Percentiles rank a stretch among this genome's conserved stretches.
phyloP scores from a whole-genome alignment of 768 basidiomycete genomes.

The Naganishia vishniacii region DNA sequence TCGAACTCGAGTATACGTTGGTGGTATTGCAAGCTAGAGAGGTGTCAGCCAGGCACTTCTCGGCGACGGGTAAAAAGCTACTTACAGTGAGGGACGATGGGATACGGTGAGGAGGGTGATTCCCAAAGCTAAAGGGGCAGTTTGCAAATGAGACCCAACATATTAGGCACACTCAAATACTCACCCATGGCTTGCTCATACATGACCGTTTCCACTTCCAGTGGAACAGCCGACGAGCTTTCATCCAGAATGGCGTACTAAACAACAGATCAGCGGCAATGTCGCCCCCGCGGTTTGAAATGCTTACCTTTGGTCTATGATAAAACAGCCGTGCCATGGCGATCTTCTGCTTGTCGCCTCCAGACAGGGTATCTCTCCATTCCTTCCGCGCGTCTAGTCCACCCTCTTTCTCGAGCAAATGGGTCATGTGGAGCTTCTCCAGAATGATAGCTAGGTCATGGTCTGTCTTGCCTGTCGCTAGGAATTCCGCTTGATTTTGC shows the following conservation, averaged over 20 bases:
- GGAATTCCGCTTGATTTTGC: conserved; percentile 74
- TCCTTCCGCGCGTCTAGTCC: conserved; percentile 86
- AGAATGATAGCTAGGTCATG: conserved; percentile 66
- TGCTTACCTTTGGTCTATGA: conserved; percentile 62
- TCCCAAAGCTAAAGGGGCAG: conserved; percentile 54
- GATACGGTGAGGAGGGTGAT: conserved; percentile 93
- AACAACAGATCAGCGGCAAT: not conserved
- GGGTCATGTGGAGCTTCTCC: conserved; percentile 72
- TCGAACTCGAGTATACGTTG: conserved; percentile 83
- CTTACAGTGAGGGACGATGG: conserved; percentile 82
- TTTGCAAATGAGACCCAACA: not conserved
- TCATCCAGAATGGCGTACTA: conserved; percentile 93
- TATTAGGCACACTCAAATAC: conserved; percentile 1
- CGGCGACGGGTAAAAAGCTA: too few species aligned
- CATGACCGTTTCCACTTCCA: conserved; percentile 87
- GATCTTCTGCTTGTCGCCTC: conserved; percentile 93
- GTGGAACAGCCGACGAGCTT: conserved; percentile 87
- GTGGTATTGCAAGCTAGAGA: conserved; percentile 55
- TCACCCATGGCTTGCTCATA: conserved; percentile 76
- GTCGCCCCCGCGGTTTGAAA: conserved; percentile 52
- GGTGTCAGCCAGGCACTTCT: too few species aligned
- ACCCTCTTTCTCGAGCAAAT: conserved; percentile 87
- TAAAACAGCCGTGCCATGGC: conserved; percentile 97
- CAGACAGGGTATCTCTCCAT: conserved; percentile 88
- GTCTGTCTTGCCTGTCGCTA: conserved; percentile 69